These are phyloP conservation scores for Pseudogymnoascus sp. DNA, from an alignment of 2,329 filamentous ascomycete species.

Conservation along the genomic window DNA sequence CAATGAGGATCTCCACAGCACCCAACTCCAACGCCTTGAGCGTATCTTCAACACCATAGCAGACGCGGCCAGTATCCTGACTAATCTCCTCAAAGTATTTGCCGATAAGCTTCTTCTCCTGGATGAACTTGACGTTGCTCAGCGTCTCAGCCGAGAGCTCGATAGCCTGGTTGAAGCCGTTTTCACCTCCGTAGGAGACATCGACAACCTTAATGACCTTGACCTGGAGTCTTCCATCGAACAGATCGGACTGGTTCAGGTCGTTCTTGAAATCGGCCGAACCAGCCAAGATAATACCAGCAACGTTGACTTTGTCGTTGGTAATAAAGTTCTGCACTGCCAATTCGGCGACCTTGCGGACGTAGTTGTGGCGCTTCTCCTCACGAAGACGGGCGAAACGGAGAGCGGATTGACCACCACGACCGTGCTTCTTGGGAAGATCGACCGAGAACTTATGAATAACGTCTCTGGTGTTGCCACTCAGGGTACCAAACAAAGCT, in stretches of 20 bases:
- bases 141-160: slow-evolving; percentile 91
- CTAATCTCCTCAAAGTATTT: slow-evolving; percentile 99
- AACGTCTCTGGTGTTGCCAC: slow-evolving; percentile 93
- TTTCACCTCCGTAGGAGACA: slow-evolving; percentile 97
- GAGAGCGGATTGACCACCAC: slow-evolving; percentile 98
- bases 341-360: slow-evolving; percentile 95
- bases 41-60: slow-evolving; percentile 96
- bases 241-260: slow-evolving; percentile 93
- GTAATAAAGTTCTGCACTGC: slow-evolving; percentile 99
- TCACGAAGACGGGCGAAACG: slow-evolving; percentile 99
- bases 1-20: slow-evolving; percentile 88
- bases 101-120: slow-evolving; percentile 99
- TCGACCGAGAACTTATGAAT: slow-evolving; percentile 98
- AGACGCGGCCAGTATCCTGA: slow-evolving; percentile 92
- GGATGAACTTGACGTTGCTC: slow-evolving; percentile 99
- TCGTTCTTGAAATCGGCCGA: slow-evolving; percentile 99
- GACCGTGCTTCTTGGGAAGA: slow-evolving; percentile 98
- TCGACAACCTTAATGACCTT: slow-evolving; percentile 99
- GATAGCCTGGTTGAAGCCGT: slow-evolving; percentile 99
- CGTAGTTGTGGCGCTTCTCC: slow-evolving; percentile 99
- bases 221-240: slow-evolving; percentile 78
- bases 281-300: slow-evolving; percentile 88
- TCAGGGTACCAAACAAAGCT: slow-evolving; percentile 90
- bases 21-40: slow-evolving; percentile 93
- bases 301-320: slow-evolving; percentile 96